A percentile compares a stretch with the other conserved stretches of the same genome.
Evolutionary conservation across 192 early-diverging fungal species (phyloP).

Genomic region (Rhizophagus sp.): DNA sequence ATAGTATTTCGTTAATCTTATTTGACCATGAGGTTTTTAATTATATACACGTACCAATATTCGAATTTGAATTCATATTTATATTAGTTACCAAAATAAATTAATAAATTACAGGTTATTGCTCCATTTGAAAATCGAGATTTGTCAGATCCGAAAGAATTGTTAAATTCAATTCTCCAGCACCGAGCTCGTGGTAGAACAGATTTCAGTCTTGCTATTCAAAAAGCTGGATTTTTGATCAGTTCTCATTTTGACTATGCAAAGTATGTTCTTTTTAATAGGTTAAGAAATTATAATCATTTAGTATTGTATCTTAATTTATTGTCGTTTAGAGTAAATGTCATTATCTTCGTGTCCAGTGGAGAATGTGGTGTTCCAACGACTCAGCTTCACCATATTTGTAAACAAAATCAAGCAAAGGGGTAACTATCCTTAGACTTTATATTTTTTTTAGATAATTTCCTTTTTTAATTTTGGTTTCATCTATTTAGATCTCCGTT

Average conservation of each 20-base stretch:
- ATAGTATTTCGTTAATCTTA: constrained; percentile 26
- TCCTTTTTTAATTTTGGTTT: no score
- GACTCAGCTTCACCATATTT: background rate
- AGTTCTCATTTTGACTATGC: background rate
- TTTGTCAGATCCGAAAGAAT: background rate
- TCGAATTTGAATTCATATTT: no score
- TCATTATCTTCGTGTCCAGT: constrained; percentile 33
- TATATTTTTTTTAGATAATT: no score
- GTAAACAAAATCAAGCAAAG: background rate
- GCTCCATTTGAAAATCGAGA: constrained; percentile 18
- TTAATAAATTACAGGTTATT: no score
- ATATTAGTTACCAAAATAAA: no score
- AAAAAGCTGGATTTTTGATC: constrained; percentile 10
- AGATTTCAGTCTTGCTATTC: background rate
- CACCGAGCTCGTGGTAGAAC: constrained; percentile 7
- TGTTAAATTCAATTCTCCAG: constrained; percentile 5
- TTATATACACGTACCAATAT: no score
- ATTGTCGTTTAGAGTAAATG: constrained; percentile 24
- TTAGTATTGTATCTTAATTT: background rate
- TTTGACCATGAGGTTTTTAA: constrained; percentile 4
- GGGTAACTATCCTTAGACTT: no score
- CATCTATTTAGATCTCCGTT: background rate
- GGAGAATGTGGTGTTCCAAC: constrained; percentile 1
- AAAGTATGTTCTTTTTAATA: constrained; percentile 13
- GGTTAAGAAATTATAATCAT: background rate